Base-by-base conservation (phyloP, 1,284 basidiomycete species). In the Boletus holoroseus region DNA sequence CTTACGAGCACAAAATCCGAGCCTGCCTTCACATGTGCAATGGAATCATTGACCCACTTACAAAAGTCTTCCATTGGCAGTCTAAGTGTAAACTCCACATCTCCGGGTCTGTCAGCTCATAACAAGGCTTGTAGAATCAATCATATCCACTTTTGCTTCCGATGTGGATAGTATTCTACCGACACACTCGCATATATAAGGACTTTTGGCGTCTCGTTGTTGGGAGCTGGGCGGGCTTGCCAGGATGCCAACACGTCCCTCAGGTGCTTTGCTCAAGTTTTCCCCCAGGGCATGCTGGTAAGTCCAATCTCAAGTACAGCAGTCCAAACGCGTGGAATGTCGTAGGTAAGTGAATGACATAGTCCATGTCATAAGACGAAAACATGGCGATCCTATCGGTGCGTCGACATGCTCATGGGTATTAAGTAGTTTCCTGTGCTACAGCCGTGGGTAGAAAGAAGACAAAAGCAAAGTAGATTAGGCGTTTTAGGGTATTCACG, bases 401-500 rank as follows among this genome's bases (percentile, higher is more conserved):
- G 52, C 47, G 55, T 54, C 41, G 30, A 60, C 41, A 42, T 38
- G 26, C 26, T 9, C 43, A 50, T 41, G 43, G 47, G 27, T 44
- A 53, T 54, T 47, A 60, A 45, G 36, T 48, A 50, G 37, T 44
- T 26, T 40, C 34, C 42, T 34, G 51, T 45, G 41, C 30, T 52
- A 53, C 43, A 44, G 38, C 16, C 38, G 37, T 41, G 42, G 22
- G 50, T 45, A 50, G n/a, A 41, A 32, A 32, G 16, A 45, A 26
- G 27, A 50, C 13, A 44, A 26, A 34, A 30, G 27, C 36, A 31
- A 45, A 38, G 26, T n/a, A 48, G 20, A 57, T 47, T 31, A 47
- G 34, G 28, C 9, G 41, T 43, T 50, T 48, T 50, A 48, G 46
- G 60, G 60, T 64, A 66, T 58, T 67, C 40, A 69, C 26, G 67